These are phyloP conservation scores for Avena eriantha DNA, from an alignment of 176 grass and related monocot species.

Conservation along the genomic window DNA sequence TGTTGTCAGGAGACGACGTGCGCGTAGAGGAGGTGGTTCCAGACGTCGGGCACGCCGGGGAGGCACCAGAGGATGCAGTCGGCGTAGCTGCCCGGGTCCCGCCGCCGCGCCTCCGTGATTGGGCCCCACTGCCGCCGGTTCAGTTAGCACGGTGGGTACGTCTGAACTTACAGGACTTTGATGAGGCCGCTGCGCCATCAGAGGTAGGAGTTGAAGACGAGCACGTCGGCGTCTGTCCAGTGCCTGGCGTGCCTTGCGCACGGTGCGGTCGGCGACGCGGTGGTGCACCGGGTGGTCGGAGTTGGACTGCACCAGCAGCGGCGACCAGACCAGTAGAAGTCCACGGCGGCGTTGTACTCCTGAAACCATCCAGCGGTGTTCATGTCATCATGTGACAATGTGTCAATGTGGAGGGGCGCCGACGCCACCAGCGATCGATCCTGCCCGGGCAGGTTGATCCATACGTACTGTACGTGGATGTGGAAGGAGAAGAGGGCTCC, in stretches of 20 bases:
- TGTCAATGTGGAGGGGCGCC: too few species aligned
- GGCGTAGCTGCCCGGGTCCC: slow-evolving; percentile 61
- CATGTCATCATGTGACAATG: too few species aligned
- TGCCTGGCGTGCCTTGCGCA: slow-evolving; percentile 64
- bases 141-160: too few species aligned
- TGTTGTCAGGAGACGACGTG: slow-evolving; percentile 49
- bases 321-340: slow-evolving; percentile 87
- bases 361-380: background rate
- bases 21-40: slow-evolving; percentile 76
- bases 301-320: slow-evolving; percentile 81
- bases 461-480: slow-evolving; percentile 1
- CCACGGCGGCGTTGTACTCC: slow-evolving; percentile 79
- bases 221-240: slow-evolving; percentile 71
- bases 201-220: slow-evolving; percentile 90
- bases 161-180: too few species aligned
- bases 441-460: too few species aligned
- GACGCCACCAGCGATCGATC: too few species aligned
- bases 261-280: slow-evolving; percentile 57
- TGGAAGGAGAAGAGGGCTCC: slow-evolving; percentile 64
- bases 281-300: slow-evolving; percentile 75
- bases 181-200: slow-evolving; percentile 58
- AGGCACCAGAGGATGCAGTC: slow-evolving; percentile 97
- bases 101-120: slow-evolving; percentile 52
- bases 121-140: slow-evolving; percentile 67
- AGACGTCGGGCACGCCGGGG: slow-evolving; percentile 84